Evolutionary conservation across 1,284 basidiomycete species (phyloP), one percentile per base, ranked within the genome.

Genomic region (Moesziomyces antarcticus): DNA sequence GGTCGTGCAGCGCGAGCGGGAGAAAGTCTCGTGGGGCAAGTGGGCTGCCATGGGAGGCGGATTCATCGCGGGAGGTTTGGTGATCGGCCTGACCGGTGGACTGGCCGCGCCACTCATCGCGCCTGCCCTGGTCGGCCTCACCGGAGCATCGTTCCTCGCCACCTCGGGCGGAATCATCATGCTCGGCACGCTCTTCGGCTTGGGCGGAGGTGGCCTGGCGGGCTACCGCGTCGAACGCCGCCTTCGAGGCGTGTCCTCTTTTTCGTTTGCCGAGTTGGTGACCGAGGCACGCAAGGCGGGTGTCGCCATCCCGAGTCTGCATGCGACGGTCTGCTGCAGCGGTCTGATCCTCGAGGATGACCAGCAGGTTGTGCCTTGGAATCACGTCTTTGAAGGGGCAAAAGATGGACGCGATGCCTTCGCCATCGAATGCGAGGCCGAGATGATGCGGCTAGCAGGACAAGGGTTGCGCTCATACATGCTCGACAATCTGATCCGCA

Each of bases 161-260:
- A 77, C 80, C 3, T 68, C 71, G 6, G 78, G 80, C 18, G 80
- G 80, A 33, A 71, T 80, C 56, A 63, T 80, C 42, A 68, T 80
- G 72, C 66, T 80, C 20, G 80, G 76, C n/a, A 75, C 78, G 10
- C 67, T 81, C 35, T 75, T 81, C 20, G 80, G 79, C 21, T 61
- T 81, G 14, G 73, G 75, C 6, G 80, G 80, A 5, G 80, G 78
- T 18, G 80, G 80, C 5, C 64, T 81, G n/a, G 80, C 80, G 1
- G 78, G 78, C 16, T 81, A 80, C 35, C 61, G 72, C 21, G 77
- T 80, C 18, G 58, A 71, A 22, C 72, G 74, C 16, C 69, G 80
- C n/a, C 45, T 81, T 13, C 51, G 69, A 4, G 80, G 80, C 21
- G 61, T 78, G 0, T 65, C 74, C 7, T 68, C 63, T 5, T 72